phyloP scores from a whole-genome alignment of 2,329 filamentous ascomycete species.

The Parafenestella ontariensis region DNA sequence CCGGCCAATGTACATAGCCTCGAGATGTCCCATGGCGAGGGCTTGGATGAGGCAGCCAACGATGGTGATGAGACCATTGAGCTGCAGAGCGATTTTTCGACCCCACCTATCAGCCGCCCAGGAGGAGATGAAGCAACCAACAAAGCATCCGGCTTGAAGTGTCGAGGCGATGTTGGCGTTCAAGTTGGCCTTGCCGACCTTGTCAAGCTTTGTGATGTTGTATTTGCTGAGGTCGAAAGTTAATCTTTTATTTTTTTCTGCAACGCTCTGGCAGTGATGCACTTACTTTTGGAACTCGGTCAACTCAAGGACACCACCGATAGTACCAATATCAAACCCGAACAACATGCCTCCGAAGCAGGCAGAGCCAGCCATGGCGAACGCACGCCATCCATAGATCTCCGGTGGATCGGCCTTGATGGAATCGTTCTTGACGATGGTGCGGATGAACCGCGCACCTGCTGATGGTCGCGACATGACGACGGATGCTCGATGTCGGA shows the following conservation, averaged over 20 bases:
- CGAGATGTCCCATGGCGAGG: conserved; percentile 65
- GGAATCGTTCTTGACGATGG: conserved; percentile 72
- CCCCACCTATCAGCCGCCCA: conserved; percentile 64
- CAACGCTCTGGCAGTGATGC: background rate
- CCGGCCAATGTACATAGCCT: conserved; percentile 71
- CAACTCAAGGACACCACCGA: conserved; percentile 71
- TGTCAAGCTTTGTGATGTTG: conserved; percentile 53
- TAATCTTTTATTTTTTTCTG: conserved; percentile 17
- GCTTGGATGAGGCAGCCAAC: conserved; percentile 71
- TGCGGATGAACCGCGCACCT: conserved; percentile 56
- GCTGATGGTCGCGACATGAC: conserved; percentile 13
- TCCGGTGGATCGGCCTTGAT: conserved; percentile 72
- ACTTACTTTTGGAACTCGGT: conserved; percentile 62
- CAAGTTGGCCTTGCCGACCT: conserved; percentile 59
- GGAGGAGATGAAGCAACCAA: conserved; percentile 66
- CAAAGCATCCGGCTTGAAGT: conserved; percentile 72
- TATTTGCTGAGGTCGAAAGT: conserved; percentile 56
- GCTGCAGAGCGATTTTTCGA: conserved; percentile 62
- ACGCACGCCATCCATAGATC: conserved; percentile 74
- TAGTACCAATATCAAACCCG: conserved; percentile 71
- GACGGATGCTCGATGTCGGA: background rate
- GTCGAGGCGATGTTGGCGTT: conserved; percentile 75
- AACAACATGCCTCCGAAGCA: conserved; percentile 76
- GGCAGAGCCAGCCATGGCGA: conserved; percentile 67
- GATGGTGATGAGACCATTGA: conserved; percentile 63